These are phyloP conservation scores for Russula sp. DNA, from an alignment of 768 basidiomycete species.

Conservation along the genomic window DNA sequence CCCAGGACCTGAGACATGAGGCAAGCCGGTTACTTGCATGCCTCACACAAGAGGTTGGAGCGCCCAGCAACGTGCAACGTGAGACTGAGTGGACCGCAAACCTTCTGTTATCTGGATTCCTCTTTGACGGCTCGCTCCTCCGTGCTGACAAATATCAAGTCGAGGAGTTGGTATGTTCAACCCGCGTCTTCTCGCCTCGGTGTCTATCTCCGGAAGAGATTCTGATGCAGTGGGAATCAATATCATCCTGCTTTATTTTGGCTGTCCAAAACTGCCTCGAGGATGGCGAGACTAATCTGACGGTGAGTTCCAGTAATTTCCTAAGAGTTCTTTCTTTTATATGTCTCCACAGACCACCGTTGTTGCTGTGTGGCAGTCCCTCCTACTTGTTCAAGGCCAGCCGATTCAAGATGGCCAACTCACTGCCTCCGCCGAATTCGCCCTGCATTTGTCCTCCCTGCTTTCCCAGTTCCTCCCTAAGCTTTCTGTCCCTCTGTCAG, in stretches of 20 bases:
- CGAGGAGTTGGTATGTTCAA: neutral
- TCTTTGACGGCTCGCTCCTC: conserved; percentile 17
- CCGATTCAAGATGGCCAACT: neutral
- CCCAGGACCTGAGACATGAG: conserved; percentile 1
- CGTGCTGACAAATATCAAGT: conserved; percentile 7
- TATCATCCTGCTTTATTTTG: conserved; percentile 11
- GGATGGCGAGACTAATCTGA: neutral
- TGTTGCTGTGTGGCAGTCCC: conserved; percentile 8
- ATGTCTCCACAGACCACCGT: neutral
- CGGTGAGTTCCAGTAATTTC: neutral
- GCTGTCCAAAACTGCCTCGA: neutral
- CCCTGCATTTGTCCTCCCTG: neutral
- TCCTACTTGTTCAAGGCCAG: conserved; percentile 3
- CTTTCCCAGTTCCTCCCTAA: conserved; percentile 6
- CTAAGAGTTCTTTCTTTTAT: neutral
- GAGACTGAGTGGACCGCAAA: conserved; percentile 3
- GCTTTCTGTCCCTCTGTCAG: neutral
- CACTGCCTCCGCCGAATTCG: neutral
- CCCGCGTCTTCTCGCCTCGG: conserved; percentile 1
- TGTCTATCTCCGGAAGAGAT: conserved; percentile 14
- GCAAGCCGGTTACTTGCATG: conserved; percentile 1
- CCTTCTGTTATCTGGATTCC: neutral
- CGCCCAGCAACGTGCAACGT: neutral
- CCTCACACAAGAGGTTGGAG: neutral
- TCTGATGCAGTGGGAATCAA: neutral